Percentiles rank a stretch among this genome's conserved stretches.
phyloP scores from a whole-genome alignment of 78 protist species.

The Dictyostelium firmibasis region DNA sequence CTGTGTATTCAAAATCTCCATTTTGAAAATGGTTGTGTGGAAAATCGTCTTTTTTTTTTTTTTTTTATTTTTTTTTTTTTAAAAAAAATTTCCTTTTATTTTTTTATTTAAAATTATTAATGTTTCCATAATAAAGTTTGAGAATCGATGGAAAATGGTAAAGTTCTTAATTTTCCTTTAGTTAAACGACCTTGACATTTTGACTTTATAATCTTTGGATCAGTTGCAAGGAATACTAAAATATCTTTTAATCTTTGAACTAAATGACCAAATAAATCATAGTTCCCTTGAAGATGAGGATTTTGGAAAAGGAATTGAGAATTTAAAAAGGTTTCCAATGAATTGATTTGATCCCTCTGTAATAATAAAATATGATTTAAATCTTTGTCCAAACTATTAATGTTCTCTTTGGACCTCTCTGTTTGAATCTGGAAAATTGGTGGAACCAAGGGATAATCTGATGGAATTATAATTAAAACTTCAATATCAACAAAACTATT shows the following conservation, averaged over 20 bases:
- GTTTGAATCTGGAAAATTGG: conserved; percentile 1
- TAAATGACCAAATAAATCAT: not conserved
- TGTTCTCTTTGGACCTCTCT: not conserved
- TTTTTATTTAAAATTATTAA: not conserved
- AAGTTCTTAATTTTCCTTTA: conserved; percentile 25
- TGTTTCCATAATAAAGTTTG: conserved; percentile 23
- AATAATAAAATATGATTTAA: not conserved
- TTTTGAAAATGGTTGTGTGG: too few relatives aligned
- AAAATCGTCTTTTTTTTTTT: too few relatives aligned
- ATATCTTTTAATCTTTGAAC: conserved; percentile 15
- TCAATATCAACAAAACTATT: conserved; percentile 9
- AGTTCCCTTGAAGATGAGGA: not conserved
- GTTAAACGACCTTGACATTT: conserved; percentile 10
- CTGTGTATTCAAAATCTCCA: too few relatives aligned
- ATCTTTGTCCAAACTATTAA: not conserved
- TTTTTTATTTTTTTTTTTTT: not conserved
- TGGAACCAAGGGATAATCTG: conserved; percentile 22
- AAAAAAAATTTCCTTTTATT: too few relatives aligned
- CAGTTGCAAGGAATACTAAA: not conserved
- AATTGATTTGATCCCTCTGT: conserved; percentile 16
- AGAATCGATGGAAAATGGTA: not conserved
- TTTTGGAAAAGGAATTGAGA: not conserved
- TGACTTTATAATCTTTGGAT: not conserved
- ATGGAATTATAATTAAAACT: not conserved
- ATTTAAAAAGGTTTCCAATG: not conserved